phyloP scores from a whole-genome alignment of 2,329 filamentous ascomycete species.

The Simplicillium aogashimaense region DNA sequence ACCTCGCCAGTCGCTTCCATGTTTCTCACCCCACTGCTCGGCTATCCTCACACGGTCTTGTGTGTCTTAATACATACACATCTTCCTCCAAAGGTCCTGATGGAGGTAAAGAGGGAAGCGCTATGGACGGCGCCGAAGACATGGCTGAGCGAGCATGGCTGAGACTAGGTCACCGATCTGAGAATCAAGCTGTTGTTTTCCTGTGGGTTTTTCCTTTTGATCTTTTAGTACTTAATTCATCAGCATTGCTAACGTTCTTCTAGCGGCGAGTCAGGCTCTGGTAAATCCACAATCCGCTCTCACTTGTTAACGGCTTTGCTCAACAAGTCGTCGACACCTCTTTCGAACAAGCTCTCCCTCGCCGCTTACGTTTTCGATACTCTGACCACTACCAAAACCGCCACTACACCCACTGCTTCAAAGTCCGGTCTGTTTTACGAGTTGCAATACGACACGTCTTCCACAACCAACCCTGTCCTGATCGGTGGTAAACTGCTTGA shows the following conservation, averaged over 20 bases:
- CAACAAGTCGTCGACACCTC: slow-evolving; percentile 80
- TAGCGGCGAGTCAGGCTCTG: slow-evolving; percentile 90
- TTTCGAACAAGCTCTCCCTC: slow-evolving; percentile 87
- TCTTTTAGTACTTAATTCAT: not conserved
- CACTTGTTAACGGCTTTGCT: slow-evolving; percentile 81
- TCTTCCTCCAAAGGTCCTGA: slow-evolving; percentile 80
- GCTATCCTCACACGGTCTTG: slow-evolving; percentile 82
- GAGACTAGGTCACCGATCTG: slow-evolving; percentile 74
- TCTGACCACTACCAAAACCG: slow-evolving; percentile 92
- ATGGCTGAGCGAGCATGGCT: slow-evolving; percentile 80
- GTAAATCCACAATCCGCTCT: slow-evolving; percentile 89
- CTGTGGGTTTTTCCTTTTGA: slow-evolving; percentile 51
- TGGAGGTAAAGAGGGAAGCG: slow-evolving; percentile 85
- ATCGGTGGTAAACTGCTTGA: slow-evolving; percentile 93
- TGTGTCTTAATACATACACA: slow-evolving; percentile 91
- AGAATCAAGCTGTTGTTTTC: slow-evolving; percentile 90
- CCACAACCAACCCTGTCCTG: slow-evolving; percentile 73
- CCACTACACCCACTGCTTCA: slow-evolving; percentile 89
- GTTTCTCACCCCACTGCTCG: slow-evolving; percentile 78
- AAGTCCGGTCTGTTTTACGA: slow-evolving; percentile 95
- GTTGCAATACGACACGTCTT: slow-evolving; percentile 88
- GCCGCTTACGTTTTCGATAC: slow-evolving; percentile 94
- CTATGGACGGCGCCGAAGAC: slow-evolving; percentile 86
- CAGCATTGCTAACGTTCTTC: slow-evolving; percentile 15
- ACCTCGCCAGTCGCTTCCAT: slow-evolving; percentile 84